Conservation (phyloP, 148 eudicot species). For the Rhododendron henanense region DNA sequence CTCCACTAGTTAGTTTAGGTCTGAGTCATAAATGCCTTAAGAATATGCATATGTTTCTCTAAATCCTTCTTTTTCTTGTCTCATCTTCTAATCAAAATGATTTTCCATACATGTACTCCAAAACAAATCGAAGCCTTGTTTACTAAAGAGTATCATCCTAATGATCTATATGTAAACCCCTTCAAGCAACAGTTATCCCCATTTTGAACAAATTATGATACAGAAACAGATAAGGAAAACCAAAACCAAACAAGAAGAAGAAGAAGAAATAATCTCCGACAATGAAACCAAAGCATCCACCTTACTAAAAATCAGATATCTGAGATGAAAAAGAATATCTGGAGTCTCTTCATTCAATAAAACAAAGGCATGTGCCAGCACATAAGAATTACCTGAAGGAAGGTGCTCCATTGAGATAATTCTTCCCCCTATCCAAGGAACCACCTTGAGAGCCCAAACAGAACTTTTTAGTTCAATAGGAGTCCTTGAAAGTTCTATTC, state of each 20-base stretch:
- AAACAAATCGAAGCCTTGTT: neutral
- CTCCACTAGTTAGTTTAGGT: neutral
- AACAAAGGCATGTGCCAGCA: conserved; percentile 9
- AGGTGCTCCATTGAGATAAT: conserved; percentile 91
- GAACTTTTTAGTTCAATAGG: conserved; percentile 78
- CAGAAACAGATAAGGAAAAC: neutral
- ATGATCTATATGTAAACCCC: neutral
- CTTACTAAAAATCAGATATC: neutral
- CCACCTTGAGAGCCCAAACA: conserved; percentile 88
- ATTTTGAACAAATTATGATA: neutral
- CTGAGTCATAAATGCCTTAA: neutral
- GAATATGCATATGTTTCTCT: neutral
- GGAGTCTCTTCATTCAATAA: neutral
- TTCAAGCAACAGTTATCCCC: neutral
- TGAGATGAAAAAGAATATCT: neutral
- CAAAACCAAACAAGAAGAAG: neutral
- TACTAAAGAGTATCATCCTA: neutral
- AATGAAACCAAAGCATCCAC: neutral
- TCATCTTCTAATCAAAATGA: neutral
- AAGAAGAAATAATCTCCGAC: neutral
- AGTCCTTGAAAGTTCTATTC: conserved; percentile 69
- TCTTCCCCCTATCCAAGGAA: conserved; percentile 99
- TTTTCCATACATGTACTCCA: neutral
- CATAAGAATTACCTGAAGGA: conserved; percentile 62
- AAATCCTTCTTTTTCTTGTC: neutral